phyloP scores from a whole-genome alignment of 1,284 basidiomycete genomes.

The Ceratobasidium sp. region DNA sequence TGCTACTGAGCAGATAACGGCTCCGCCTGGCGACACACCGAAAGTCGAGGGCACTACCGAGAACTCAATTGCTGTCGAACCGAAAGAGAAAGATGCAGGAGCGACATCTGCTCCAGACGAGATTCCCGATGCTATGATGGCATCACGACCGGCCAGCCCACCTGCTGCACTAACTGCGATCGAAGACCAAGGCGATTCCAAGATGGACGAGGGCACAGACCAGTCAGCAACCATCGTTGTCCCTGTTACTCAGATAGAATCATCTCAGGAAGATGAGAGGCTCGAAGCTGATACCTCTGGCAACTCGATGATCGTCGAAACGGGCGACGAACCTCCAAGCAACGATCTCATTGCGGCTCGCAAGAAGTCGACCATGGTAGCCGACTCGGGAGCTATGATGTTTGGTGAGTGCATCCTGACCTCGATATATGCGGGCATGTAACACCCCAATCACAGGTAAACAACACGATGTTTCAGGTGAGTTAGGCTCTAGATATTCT shows the following conservation, averaged over 20 bases:
- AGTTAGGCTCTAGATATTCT: background rate
- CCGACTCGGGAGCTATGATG: constrained; percentile 82
- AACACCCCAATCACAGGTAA: constrained; percentile 66
- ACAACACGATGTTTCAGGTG: constrained; percentile 90
- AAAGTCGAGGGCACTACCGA: background rate
- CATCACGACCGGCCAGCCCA: constrained; percentile 55
- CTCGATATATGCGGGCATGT: background rate
- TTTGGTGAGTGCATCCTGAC: constrained; percentile 69
- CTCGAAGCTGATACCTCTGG: constrained; percentile 5
- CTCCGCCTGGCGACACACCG: background rate
- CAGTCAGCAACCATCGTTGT: background rate
- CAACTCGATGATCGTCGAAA: constrained; percentile 58
- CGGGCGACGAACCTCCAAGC: constrained; percentile 52
- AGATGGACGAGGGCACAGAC: background rate
- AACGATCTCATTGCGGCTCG: constrained; percentile 64
- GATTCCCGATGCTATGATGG: constrained; percentile 84
- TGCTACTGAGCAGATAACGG: background rate
- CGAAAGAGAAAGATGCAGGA: background rate
- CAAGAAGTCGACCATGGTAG: constrained; percentile 62
- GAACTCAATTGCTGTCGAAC: background rate
- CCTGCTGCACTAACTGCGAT: constrained; percentile 68
- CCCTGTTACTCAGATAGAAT: constrained; percentile 1
- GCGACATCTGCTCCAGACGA: constrained; percentile 61
- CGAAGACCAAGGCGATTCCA: constrained; percentile 33
- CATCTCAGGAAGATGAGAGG: constrained; percentile 10